These are phyloP conservation scores for Marasmius sp. DNA, from an alignment of 1,284 basidiomycete genomes.

Conservation along the genomic window DNA sequence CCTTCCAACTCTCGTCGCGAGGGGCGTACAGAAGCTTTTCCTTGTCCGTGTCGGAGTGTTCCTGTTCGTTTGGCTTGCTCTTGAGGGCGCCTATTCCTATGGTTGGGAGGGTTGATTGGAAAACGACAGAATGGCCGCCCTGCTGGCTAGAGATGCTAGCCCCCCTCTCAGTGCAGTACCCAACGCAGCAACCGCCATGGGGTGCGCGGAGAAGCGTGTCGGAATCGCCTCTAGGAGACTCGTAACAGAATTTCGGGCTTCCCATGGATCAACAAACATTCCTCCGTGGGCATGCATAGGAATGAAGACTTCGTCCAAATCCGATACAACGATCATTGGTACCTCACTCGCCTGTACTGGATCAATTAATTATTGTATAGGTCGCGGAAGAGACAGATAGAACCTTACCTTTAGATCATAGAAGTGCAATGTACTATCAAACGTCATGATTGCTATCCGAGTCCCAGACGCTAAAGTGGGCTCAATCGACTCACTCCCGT, in stretches of 20 bases:
- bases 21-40: conserved; percentile 82
- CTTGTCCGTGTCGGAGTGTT: conserved; percentile 87
- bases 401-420: conserved; percentile 63
- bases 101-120: conserved; percentile 79
- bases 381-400: background rate
- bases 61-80: conserved; percentile 60
- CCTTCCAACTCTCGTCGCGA: conserved; percentile 77
- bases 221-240: conserved; percentile 69
- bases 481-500: conserved; percentile 48
- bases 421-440: conserved; percentile 84
- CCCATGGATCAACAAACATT: conserved; percentile 78
- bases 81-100: conserved; percentile 75
- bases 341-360: conserved; percentile 59
- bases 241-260: conserved; percentile 69
- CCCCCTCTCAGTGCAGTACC: conserved; percentile 76
- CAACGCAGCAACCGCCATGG: conserved; percentile 62
- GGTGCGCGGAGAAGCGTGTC: conserved; percentile 56
- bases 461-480: conserved; percentile 54
- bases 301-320: conserved; percentile 90
- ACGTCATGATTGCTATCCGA: conserved; percentile 82
- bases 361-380: conserved; percentile 13
- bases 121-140: conserved; percentile 63
- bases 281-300: conserved; percentile 71
- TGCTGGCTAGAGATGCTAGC: no score
- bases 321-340: conserved; percentile 84